These are phyloP conservation scores for Myriosclerotinia scirpicola DNA, from an alignment of 2,329 filamentous ascomycete species.

Conservation along the genomic window DNA sequence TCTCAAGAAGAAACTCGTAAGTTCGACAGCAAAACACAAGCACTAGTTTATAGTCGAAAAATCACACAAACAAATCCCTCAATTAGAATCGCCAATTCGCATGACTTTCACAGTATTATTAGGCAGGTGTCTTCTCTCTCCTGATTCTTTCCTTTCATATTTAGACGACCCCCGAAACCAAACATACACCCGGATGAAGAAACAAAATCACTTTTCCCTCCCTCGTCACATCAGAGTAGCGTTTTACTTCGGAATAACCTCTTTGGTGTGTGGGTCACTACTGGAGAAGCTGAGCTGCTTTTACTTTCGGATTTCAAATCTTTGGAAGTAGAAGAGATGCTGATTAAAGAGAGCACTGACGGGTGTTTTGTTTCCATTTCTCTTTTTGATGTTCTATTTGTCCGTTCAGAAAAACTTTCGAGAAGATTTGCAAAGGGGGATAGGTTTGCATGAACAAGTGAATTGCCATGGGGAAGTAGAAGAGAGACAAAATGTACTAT, in stretches of 20 bases:
- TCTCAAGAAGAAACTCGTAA: constrained; percentile 85
- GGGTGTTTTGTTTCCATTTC: constrained; percentile 16
- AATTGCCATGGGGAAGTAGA: too few relatives aligned
- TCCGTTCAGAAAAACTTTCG: not conserved
- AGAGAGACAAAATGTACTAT: not conserved
- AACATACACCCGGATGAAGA: constrained; percentile 36
- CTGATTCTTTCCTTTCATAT: not conserved
- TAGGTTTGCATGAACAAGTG: not conserved
- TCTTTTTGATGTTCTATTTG: not conserved
- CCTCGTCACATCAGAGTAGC: constrained; percentile 26
- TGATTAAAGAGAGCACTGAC: constrained; percentile 42
- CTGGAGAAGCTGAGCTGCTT: constrained; percentile 29
- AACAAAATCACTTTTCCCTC: constrained; percentile 30
- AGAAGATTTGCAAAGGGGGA: too few relatives aligned
- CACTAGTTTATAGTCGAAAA: constrained; percentile 30
- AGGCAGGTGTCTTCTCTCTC: not conserved
- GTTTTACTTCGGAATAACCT: constrained; percentile 35
- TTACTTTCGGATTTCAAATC: not conserved
- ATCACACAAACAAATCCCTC: constrained; percentile 6
- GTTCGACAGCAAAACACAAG: constrained; percentile 44
- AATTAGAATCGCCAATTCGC: not conserved
- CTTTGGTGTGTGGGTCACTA: constrained; percentile 21
- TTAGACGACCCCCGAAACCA: not conserved
- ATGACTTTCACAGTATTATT: not conserved
- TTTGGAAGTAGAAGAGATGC: constrained; percentile 27